Evolutionary conservation across 2,329 filamentous ascomycete genomes (phyloP).

Genomic region (Paecilomyces sp.): DNA sequence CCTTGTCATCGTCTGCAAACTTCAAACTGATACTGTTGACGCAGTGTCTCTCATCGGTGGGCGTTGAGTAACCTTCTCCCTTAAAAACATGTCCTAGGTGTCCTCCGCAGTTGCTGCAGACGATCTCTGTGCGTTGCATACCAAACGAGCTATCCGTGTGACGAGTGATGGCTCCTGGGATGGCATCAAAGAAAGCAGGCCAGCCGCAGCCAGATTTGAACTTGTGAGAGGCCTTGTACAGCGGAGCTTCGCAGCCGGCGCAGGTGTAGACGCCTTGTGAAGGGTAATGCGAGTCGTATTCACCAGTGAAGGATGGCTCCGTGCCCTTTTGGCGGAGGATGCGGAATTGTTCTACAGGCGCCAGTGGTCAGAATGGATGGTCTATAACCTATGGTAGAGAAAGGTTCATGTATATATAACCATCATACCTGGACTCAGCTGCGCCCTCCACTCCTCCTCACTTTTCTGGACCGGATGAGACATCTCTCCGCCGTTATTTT

Average conservation of each 20-base stretch:
- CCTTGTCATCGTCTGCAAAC: constrained; percentile 60
- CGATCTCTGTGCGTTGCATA: constrained; percentile 85
- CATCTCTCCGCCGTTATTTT: constrained; percentile 23
- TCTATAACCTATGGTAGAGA: neutral
- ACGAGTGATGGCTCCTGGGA: constrained; percentile 81
- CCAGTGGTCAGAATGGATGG: neutral
- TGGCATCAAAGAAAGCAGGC: constrained; percentile 95
- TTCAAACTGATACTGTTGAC: constrained; percentile 90
- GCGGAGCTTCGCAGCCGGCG: constrained; percentile 74
- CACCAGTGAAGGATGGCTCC: constrained; percentile 69
- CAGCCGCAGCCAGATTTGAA: constrained; percentile 96
- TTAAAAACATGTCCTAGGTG: constrained; percentile 90
- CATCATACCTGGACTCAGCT: constrained; percentile 61
- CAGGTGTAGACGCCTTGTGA: constrained; percentile 74
- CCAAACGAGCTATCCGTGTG: constrained; percentile 71
- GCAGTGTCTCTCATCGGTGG: constrained; percentile 94
- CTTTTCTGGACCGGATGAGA: constrained; percentile 72
- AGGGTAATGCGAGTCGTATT: constrained; percentile 82
- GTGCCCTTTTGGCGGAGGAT: constrained; percentile 89
- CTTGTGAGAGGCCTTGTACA: constrained; percentile 91
- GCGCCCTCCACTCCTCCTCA: constrained; percentile 80
- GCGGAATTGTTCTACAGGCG: constrained; percentile 78
- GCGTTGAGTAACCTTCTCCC: constrained; percentile 73
- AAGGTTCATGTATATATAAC: neutral
- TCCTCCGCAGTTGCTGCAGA: constrained; percentile 89